These are phyloP conservation scores for Aureobasidium lini DNA, from an alignment of 2,329 filamentous ascomycete genomes.

Conservation along the genomic window DNA sequence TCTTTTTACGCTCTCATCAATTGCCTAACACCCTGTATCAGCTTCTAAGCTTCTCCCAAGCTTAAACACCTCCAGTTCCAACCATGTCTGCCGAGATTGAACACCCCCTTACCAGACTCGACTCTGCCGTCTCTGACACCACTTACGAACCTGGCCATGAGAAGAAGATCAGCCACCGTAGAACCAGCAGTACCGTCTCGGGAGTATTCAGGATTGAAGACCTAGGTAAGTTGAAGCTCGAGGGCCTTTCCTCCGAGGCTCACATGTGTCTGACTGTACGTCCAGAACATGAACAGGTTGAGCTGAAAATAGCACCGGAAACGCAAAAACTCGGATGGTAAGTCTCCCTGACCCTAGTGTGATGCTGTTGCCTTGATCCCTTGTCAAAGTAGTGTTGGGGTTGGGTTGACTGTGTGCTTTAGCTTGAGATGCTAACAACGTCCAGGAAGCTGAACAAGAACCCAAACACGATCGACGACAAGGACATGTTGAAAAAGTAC, in stretches of 20 bases:
- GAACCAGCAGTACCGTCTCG: slow-evolving; percentile 64
- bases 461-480: slow-evolving; percentile 68
- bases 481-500: slow-evolving; percentile 71
- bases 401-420: background rate
- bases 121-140: slow-evolving; percentile 75
- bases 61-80: slow-evolving; percentile 17
- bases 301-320: slow-evolving; percentile 68
- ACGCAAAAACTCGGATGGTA: slow-evolving; percentile 87
- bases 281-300: slow-evolving; percentile 64
- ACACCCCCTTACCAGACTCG: slow-evolving; percentile 70
- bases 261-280: background rate
- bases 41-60: slow-evolving; percentile 5
- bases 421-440: slow-evolving; percentile 6
- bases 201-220: slow-evolving; percentile 80
- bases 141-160: slow-evolving; percentile 63
- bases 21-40: background rate
- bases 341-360: slow-evolving; percentile 26
- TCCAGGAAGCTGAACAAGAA: slow-evolving; percentile 90
- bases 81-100: slow-evolving; percentile 48
- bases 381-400: background rate
- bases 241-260: background rate
- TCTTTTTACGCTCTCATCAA: slow-evolving; percentile 3
- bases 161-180: slow-evolving; percentile 55
- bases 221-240: slow-evolving; percentile 56
- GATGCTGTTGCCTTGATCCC: background rate